Evolutionary conservation across 148 eudicot genomes (phyloP), one percentile per base, ranked within the genome.

Genomic region (Amaranthus cruentus): DNA sequence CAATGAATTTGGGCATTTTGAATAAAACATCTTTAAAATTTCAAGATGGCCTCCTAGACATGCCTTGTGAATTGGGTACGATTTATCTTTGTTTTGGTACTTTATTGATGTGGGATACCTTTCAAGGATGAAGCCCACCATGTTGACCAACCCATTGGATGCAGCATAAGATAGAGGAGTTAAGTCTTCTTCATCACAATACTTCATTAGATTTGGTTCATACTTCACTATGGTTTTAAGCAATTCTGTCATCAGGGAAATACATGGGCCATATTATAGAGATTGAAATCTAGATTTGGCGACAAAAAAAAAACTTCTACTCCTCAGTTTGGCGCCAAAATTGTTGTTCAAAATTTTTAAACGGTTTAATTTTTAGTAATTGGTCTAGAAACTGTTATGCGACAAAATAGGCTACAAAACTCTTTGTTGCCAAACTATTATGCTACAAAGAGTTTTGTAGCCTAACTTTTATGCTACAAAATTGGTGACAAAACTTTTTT

Each of bases 61-160:
- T 68, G 70, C 70, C 70, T 68, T 68, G 55, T 68, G 70, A 10
- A 50, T 59, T 2, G 74, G 74, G 74, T 71, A 71, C 2, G 74
- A 71, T 1, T 3, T 9, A 47, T 71, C 74, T 21, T 48, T 48
- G 66, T 10, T 62, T 4, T 8, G 66, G 7, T 12, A 9, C 6
- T 43, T 9, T 48, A 15, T 46, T 48, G 49, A 2, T 15, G 15
- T 49, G 0, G 55, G 66, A 6, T 15, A 71, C 44, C 7, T 71
- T 9, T 47, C 14, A 44, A 71, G 54, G n/a, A 71, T 14, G 47
- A 12, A 47, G 7, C 9, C 4, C 7, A 71, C 55, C 10, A 59
- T 71, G n/a, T 58, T 65, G 9, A 5, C n/a, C 0, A 15, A 42
- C 10, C 74, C 74, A 4, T 58, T 71, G 74, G 47, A 18, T 58